A percentile compares a stretch with the other conserved stretches of the same genome.
Conservation (phyloP, 1,139 yeast genomes). For the Neolecta irregularis region DNA sequence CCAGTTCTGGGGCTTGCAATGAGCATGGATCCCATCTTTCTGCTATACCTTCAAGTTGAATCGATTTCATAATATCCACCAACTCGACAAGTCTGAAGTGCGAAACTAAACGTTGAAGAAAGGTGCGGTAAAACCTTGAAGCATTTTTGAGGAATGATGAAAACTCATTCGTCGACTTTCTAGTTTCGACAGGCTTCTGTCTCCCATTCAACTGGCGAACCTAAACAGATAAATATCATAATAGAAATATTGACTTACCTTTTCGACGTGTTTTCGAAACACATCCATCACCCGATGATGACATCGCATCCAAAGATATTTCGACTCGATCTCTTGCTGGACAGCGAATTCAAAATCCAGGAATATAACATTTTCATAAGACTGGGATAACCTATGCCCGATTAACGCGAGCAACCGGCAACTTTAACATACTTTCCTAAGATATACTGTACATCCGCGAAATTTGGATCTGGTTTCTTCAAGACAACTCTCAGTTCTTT, state of each 20-base stretch:
- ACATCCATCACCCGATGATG: constrained; percentile 15
- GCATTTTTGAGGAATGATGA: constrained; percentile 14
- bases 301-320: constrained; percentile 14
- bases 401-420: not conserved
- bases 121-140: constrained; percentile 12
- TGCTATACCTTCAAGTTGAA: no score
- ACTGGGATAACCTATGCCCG: constrained; percentile 11
- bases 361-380: constrained; percentile 10
- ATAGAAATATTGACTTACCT: constrained; percentile 7
- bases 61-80: constrained; percentile 9
- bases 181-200: constrained; percentile 12
- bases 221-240: not conserved
- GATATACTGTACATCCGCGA: constrained; percentile 12
- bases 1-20: not conserved
- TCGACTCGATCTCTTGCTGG: constrained; percentile 13
- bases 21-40: no score
- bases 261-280: constrained; percentile 11
- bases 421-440: constrained; percentile 12
- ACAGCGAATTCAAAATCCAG: constrained; percentile 12
- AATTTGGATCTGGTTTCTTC: constrained; percentile 13
- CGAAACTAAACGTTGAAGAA: constrained; percentile 11
- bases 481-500: constrained; percentile 6
- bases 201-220: constrained; percentile 9
- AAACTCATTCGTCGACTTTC: constrained; percentile 13
- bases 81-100: constrained; percentile 12